A percentile compares a stretch with the other conserved stretches of the same genome.
These are phyloP conservation scores for Paramecium bursaria DNA, from an alignment of 73 alveolate species.

Conservation along the genomic window DNA sequence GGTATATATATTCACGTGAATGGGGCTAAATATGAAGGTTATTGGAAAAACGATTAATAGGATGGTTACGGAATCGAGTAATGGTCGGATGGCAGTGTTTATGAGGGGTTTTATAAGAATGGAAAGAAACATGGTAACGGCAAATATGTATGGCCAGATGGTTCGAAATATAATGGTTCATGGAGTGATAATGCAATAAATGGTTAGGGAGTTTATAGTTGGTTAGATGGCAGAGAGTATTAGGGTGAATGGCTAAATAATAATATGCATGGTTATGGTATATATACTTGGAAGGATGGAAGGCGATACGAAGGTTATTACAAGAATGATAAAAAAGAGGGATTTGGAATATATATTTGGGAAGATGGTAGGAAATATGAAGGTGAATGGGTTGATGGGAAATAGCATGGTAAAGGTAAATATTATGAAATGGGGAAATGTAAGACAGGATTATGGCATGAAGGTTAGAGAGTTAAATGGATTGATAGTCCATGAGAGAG, in stretches of 20 bases:
- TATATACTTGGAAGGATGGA: constrained; percentile 83
- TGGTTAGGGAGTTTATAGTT: constrained; percentile 78
- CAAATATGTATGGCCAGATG: constrained; percentile 83
- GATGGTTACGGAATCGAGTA: constrained; percentile 82
- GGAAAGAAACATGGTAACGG: constrained; percentile 80
- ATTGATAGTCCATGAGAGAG: no score
- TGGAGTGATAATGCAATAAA: constrained; percentile 78
- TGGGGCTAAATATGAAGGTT: constrained; percentile 87
- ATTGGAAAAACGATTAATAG: constrained; percentile 79
- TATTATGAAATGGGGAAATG: no score
- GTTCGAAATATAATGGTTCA: constrained; percentile 81
- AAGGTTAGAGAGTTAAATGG: no score
- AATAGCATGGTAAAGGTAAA: constrained; percentile 70
- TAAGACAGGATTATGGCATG: no score
- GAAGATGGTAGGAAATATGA: constrained; percentile 72
- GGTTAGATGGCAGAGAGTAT: constrained; percentile 74
- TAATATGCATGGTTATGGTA: constrained; percentile 87
- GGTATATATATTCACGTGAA: constrained; percentile 76
- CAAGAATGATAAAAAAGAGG: constrained; percentile 81
- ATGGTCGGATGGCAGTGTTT: constrained; percentile 80
- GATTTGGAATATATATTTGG: constrained; percentile 78
- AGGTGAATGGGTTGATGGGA: constrained; percentile 71
- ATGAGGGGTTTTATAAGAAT: constrained; percentile 73
- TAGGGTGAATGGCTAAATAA: constrained; percentile 82
- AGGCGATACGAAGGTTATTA: constrained; percentile 82